Conservation (phyloP, 768 basidiomycete species). For the Podaxis rugospora region DNA sequence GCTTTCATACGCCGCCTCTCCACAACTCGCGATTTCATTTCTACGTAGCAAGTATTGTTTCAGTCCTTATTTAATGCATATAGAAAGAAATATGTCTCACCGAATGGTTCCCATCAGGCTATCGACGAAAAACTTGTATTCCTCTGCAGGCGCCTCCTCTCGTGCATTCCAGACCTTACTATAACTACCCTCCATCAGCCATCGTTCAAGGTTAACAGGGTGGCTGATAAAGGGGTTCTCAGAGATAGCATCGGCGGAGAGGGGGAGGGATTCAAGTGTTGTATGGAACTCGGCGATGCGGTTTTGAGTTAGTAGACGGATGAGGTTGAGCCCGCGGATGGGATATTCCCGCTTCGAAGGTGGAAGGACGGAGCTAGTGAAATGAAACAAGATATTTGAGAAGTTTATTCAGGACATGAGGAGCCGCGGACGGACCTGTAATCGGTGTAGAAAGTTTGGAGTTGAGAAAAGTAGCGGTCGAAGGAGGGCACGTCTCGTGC, state of each 20-base stretch:
- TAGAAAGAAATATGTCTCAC: constrained; percentile 34
- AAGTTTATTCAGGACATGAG: neutral
- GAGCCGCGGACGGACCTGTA: constrained; percentile 45
- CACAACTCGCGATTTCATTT: constrained; percentile 96
- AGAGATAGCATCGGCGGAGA: constrained; percentile 52
- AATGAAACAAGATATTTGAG: neutral
- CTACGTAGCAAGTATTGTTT: constrained; percentile 31
- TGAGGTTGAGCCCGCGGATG: constrained; percentile 89
- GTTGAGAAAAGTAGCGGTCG: constrained; percentile 90
- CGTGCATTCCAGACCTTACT: constrained; percentile 97
- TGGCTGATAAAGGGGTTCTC: constrained; percentile 75
- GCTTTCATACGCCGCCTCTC: constrained; percentile 90
- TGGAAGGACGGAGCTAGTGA: constrained; percentile 56
- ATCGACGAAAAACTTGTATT: constrained; percentile 93
- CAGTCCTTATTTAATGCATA: neutral
- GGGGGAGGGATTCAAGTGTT: constrained; percentile 81
- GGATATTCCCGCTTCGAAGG: constrained; percentile 84
- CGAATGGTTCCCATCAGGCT: constrained; percentile 92
- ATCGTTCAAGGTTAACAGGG: constrained; percentile 88
- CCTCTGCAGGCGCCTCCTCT: constrained; percentile 87
- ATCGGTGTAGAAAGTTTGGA: constrained; percentile 87
- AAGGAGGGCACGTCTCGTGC: constrained; percentile 87
- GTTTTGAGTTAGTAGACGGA: constrained; percentile 91
- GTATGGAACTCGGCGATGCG: constrained; percentile 98
- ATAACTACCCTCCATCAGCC: constrained; percentile 99